Conservation (phyloP, 2,329 filamentous ascomycete genomes). For the Fusarium longipes region DNA sequence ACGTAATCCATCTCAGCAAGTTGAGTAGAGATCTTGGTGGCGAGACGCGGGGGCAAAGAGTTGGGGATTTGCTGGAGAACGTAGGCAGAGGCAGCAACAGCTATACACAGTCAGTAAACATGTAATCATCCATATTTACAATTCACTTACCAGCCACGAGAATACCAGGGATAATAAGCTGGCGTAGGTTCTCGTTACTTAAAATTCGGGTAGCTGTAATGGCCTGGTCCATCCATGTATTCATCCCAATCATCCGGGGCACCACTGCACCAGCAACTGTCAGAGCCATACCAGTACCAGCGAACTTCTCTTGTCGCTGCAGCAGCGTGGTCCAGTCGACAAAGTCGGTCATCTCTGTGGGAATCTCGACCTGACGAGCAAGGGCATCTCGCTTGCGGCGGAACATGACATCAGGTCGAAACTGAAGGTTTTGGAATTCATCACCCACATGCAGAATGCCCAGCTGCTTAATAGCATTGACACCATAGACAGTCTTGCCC, state of each 20-base stretch:
- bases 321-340: conserved; percentile 86
- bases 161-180: conserved; percentile 82
- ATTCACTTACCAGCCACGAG: conserved; percentile 76
- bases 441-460: conserved; percentile 90
- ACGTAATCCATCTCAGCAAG: conserved; percentile 90
- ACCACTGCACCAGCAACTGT: conserved; percentile 90
- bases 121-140: background rate
- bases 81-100: conserved; percentile 80
- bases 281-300: conserved; percentile 92
- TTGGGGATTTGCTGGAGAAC: conserved; percentile 87
- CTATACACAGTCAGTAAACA: conserved; percentile 57
- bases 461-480: conserved; percentile 87
- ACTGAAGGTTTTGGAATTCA: conserved; percentile 85
- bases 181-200: conserved; percentile 82
- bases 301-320: conserved; percentile 93
- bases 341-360: conserved; percentile 92
- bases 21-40: conserved; percentile 83
- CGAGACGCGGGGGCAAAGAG: conserved; percentile 86
- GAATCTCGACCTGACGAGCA: conserved; percentile 85
- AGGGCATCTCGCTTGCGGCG: conserved; percentile 82
- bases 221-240: conserved; percentile 89
- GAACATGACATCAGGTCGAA: conserved; percentile 96
- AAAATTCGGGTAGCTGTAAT: conserved; percentile 83
- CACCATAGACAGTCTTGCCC: conserved; percentile 78
- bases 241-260: conserved; percentile 81